phyloP scores from a whole-genome alignment of 2,329 filamentous ascomycete genomes.

The Bipolaris oryzae region DNA sequence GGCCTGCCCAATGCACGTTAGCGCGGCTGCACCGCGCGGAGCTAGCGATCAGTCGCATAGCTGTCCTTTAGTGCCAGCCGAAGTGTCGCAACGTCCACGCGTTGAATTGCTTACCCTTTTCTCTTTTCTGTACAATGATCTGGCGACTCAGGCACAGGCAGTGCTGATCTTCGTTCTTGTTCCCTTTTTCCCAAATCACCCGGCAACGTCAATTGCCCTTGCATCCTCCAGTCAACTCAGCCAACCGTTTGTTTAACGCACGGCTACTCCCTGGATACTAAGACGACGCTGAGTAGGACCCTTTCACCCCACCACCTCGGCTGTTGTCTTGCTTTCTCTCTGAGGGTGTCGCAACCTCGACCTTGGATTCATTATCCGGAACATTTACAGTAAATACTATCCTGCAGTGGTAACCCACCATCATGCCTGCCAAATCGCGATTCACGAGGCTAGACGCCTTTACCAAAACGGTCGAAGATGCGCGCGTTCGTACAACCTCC shows the following conservation, averaged over 20 bases:
- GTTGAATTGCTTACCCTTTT: constrained; percentile 22
- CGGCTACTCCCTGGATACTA: constrained; percentile 7
- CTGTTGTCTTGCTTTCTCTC: constrained; percentile 13
- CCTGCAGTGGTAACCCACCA: constrained; percentile 20
- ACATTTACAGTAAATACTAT: constrained; percentile 5
- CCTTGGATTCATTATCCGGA: neutral
- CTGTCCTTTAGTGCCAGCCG: constrained; percentile 42
- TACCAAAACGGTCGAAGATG: constrained; percentile 98
- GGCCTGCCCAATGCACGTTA: constrained; percentile 22
- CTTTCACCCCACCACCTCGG: constrained; percentile 20
- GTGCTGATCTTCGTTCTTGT: constrained; percentile 33
- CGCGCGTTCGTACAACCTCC: constrained; percentile 91
- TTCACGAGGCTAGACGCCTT: constrained; percentile 98
- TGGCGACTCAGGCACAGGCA: constrained; percentile 27
- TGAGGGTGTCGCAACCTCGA: constrained; percentile 2
- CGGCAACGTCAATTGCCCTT: constrained; percentile 20
- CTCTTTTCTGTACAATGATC: constrained; percentile 33
- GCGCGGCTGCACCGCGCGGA: constrained; percentile 20
- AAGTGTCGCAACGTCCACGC: constrained; percentile 31
- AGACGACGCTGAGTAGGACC: constrained; percentile 16
- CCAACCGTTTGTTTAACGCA: constrained; percentile 7
- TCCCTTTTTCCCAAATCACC: neutral
- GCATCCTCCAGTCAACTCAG: constrained; percentile 13
- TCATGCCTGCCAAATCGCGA: constrained; percentile 88
- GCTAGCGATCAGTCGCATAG: constrained; percentile 34